Percentiles rank a stretch among this genome's conserved stretches.
These are phyloP conservation scores for Agrocybe chaxingu DNA, from an alignment of 768 basidiomycete genomes.

Conservation along the genomic window DNA sequence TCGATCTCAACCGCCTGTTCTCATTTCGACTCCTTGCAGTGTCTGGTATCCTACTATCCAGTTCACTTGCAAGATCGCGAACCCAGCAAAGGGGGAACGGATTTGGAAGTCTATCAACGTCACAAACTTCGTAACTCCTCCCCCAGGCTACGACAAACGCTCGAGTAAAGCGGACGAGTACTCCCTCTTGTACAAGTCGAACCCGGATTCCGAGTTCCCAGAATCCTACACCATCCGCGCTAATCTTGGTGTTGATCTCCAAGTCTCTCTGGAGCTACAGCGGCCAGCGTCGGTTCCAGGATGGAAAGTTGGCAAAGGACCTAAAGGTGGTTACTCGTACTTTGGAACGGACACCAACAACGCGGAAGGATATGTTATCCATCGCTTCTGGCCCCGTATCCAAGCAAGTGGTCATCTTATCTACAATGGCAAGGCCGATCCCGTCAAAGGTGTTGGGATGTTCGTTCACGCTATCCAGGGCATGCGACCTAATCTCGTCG, in stretches of 20 bases:
- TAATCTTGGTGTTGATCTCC: slow-evolving; percentile 75
- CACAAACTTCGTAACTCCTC: slow-evolving; percentile 71
- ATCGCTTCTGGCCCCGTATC: slow-evolving; percentile 86
- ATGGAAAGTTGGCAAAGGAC: slow-evolving; percentile 88
- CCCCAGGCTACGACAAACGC: slow-evolving; percentile 78
- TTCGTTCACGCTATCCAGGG: slow-evolving; percentile 97
- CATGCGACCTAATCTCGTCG: slow-evolving; percentile 94
- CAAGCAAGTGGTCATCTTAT: slow-evolving; percentile 65
- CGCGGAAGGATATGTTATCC: slow-evolving; percentile 82
- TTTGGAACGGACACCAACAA: slow-evolving; percentile 69
- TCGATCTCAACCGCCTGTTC: slow-evolving; percentile 9
- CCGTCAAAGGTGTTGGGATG: slow-evolving; percentile 70
- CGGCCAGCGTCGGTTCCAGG: slow-evolving; percentile 74
- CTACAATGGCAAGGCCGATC: slow-evolving; percentile 55
- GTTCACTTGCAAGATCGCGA: slow-evolving; percentile 85
- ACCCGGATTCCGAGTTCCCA: slow-evolving; percentile 53
- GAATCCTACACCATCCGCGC: slow-evolving; percentile 81
- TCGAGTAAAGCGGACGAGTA: slow-evolving; percentile 86
- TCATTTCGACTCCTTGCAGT: slow-evolving; percentile 34
- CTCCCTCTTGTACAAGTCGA: slow-evolving; percentile 63
- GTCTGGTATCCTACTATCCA: slow-evolving; percentile 95
- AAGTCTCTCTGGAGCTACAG: slow-evolving; percentile 71
- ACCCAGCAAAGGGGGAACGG: slow-evolving; percentile 70
- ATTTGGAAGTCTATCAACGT: slow-evolving; percentile 89
- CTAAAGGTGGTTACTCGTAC: slow-evolving; percentile 86